Percentiles rank a stretch among this genome's conserved stretches.
Evolutionary conservation across 768 basidiomycete species (phyloP).

Genomic region (Lyophyllum atratum): DNA sequence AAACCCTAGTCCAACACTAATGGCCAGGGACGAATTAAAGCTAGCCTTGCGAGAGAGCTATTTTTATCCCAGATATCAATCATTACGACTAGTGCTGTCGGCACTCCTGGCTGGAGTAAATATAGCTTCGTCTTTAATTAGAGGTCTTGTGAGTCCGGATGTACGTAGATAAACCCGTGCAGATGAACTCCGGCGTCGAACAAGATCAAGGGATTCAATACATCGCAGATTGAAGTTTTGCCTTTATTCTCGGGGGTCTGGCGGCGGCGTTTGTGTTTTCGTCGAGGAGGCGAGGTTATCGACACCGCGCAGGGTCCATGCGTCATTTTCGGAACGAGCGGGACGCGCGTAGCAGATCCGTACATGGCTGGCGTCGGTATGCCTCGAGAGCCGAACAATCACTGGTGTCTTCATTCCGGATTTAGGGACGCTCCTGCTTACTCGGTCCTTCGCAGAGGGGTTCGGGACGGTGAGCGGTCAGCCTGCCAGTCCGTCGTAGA

Average conservation of each 20-base stretch:
- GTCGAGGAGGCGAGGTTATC: background rate
- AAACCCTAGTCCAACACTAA: background rate
- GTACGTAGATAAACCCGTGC: background rate
- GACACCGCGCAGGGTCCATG: background rate
- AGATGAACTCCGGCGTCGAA: background rate
- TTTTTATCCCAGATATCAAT: background rate
- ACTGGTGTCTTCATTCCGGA: background rate
- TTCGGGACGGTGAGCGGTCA: background rate
- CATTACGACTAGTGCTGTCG: background rate
- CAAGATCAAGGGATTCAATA: background rate
- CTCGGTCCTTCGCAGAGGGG: background rate
- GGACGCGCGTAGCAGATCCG: background rate
- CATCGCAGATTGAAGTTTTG: constrained; percentile 1
- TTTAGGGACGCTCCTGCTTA: background rate
- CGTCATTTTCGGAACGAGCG: background rate
- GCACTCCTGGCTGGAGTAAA: background rate
- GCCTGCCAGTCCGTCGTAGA: background rate
- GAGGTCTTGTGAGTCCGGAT: background rate
- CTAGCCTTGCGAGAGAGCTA: background rate
- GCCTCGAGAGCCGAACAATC: background rate
- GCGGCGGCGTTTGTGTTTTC: background rate
- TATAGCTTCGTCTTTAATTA: background rate
- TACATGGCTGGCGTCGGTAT: background rate
- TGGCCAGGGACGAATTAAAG: background rate
- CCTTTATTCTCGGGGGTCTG: background rate